phyloP scores from a whole-genome alignment of 768 basidiomycete genomes.

The Boletus sp. region DNA sequence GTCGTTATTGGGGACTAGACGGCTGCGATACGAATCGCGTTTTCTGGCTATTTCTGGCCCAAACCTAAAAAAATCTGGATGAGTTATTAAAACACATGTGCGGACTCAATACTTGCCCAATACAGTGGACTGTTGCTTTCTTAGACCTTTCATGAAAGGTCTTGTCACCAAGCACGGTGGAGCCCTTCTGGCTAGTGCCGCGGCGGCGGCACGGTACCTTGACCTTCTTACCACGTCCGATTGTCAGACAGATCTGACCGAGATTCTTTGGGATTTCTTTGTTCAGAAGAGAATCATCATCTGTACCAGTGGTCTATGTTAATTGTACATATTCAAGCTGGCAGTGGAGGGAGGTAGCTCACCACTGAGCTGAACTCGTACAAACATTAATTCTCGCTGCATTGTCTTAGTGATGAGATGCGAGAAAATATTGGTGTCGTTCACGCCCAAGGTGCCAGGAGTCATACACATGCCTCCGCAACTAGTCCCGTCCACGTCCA shows the following conservation, averaged over 20 bases:
- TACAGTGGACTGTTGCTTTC: slow-evolving; percentile 20
- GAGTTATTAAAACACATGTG: not conserved
- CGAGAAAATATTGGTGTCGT: no score
- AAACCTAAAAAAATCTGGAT: slow-evolving; percentile 7
- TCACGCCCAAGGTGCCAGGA: no score
- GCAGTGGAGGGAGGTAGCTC: no score
- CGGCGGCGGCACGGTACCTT: no score
- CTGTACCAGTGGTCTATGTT: slow-evolving; percentile 2
- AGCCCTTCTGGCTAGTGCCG: fast-evolving
- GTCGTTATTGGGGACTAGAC: not conserved
- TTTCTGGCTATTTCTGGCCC: not conserved
- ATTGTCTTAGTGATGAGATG: no score
- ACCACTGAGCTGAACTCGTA: no score
- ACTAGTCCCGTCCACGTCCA: no score
- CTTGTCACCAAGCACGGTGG: not conserved
- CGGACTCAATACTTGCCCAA: slow-evolving; percentile 10
- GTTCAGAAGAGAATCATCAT: slow-evolving; percentile 20
- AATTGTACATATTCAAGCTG: no score
- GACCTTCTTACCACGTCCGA: not conserved
- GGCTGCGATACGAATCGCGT: fast-evolving
- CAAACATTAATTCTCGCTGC: no score
- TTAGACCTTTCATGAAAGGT: slow-evolving; percentile 22
- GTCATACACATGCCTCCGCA: no score
- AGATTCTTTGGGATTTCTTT: slow-evolving; percentile 6
- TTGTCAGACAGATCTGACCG: slow-evolving; percentile 13